Evolutionary conservation across 2,329 filamentous ascomycete species (phyloP), one percentile per base, ranked within the genome.

Genomic region (Cladosporium sp.): DNA sequence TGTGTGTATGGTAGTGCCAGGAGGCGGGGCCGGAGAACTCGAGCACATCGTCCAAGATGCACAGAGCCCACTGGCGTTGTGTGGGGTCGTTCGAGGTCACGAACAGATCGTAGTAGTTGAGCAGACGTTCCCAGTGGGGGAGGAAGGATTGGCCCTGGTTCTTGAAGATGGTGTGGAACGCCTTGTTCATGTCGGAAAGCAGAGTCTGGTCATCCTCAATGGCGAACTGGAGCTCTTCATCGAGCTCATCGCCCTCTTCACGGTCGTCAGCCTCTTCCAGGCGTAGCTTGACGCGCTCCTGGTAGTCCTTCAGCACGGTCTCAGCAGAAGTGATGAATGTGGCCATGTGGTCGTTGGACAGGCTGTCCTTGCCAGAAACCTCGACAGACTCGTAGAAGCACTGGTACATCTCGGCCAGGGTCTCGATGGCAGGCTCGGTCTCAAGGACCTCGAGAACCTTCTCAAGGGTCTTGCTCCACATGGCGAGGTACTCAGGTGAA

Each of bases 301-400:
- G 93, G 81, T 97, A 98, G 76, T 99, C 95, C 75, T 96, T 89
- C 10, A 99, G 86, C 4, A 95, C 91, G 14, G 90, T 93, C 74
- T 90, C 87, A 56, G 93, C 92, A 1, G 91, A 90, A 69, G 93
- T 89, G 72, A 98, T 94, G 78, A 98, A 99, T 53, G 88, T 87
- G 65, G 85, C 83, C 90, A 99, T 93, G 77, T 97, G 91, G 46
- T 89, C 85, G 46, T 85, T 82, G 6, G 85, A 91, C 56, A 99
- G 84, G 75, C 90, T 94, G 72, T 91, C 88, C 79, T 91, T 92
- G 66, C 94, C 94, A 70, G 96, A 87, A 25, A 97, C 93, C 80
- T 98, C 94, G 8, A 99, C 89, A 28, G 92, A 97, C 78, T 99
- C 95, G 78, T 99, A 99, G 83, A 99, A 99, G 82, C 95, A 99